These are phyloP conservation scores for Aspergillus asperescens DNA, from an alignment of 495 filamentous ascomycete genomes.

Conservation along the genomic window DNA sequence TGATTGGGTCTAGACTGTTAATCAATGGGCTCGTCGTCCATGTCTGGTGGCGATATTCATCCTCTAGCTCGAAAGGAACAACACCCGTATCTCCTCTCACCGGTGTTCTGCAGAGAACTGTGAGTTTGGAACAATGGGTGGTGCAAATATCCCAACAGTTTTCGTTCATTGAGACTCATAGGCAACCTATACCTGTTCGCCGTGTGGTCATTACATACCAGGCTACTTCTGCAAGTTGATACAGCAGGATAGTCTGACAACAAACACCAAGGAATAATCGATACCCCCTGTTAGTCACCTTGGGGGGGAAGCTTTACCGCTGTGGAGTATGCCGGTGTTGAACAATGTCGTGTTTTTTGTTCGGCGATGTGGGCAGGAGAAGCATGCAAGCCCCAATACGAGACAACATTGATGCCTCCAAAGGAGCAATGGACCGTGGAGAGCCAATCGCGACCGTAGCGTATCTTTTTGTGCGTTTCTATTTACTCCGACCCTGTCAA, in stretches of 20 bases:
- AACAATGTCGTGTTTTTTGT: not conserved
- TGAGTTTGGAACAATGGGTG: not conserved
- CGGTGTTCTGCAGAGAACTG: not conserved
- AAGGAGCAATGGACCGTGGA: not conserved
- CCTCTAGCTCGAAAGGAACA: not conserved
- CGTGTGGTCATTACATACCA: conserved; percentile 9
- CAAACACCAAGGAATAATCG: conserved; percentile 2
- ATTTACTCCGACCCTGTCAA: conserved; percentile 4
- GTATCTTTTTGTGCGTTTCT: conserved; percentile 1
- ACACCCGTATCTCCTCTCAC: not conserved
- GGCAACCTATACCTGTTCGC: not conserved
- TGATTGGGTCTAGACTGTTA: conserved; percentile 7
- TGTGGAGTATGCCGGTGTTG: not conserved
- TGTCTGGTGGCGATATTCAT: not conserved
- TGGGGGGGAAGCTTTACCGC: not conserved
- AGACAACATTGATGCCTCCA: not conserved
- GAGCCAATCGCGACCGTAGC: conserved; percentile 7
- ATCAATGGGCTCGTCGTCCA: not conserved
- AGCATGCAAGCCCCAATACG: not conserved
- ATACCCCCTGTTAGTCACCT: not conserved
- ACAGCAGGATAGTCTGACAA: conserved; percentile 3
- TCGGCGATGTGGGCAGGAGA: not conserved
- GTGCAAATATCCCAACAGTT: not conserved
- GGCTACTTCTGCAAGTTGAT: not conserved
- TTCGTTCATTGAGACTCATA: not conserved